phyloP scores from a whole-genome alignment of 352 stramenopile species.

The Pythium sp. region DNA sequence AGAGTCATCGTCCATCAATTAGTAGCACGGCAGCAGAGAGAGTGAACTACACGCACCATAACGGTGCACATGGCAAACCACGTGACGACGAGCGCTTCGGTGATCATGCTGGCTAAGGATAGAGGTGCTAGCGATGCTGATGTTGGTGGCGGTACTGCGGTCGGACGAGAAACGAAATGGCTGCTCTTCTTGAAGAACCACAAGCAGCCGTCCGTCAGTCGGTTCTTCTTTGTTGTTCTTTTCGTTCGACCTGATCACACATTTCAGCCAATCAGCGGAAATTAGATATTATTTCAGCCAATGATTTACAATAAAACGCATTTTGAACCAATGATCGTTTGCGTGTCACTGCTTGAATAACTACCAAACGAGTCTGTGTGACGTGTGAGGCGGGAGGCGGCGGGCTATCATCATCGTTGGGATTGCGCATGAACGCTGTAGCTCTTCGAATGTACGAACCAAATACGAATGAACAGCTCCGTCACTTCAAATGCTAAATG shows the following conservation, averaged over 20 bases:
- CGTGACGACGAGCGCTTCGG: conserved; percentile 49
- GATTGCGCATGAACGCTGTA: background rate
- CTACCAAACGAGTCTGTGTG: background rate
- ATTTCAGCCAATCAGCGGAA: conserved; percentile 12
- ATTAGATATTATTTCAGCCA: conserved; percentile 2
- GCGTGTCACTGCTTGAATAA: background rate
- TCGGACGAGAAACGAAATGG: conserved; percentile 2
- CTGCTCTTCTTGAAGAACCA: background rate
- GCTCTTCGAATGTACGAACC: background rate
- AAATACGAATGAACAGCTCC: background rate
- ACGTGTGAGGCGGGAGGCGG: background rate
- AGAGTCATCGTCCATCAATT: conserved; percentile 7
- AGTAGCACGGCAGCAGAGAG: background rate
- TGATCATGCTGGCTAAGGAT: conserved; percentile 33
- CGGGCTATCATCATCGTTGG: background rate
- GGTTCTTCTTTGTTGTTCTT: conserved; percentile 13
- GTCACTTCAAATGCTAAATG: background rate
- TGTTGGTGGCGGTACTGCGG: background rate
- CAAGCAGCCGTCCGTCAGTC: background rate
- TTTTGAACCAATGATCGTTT: conserved; percentile 5
- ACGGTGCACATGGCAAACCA: conserved; percentile 59
- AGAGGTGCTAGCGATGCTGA: background rate
- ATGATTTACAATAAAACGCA: background rate
- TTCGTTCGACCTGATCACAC: background rate
- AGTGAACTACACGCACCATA: conserved; percentile 36